A percentile compares a stretch with the other conserved stretches of the same genome.
These are phyloP conservation scores for Fonsecaea multimorphosa DNA, from an alignment of 2,329 filamentous ascomycete genomes.

Conservation along the genomic window DNA sequence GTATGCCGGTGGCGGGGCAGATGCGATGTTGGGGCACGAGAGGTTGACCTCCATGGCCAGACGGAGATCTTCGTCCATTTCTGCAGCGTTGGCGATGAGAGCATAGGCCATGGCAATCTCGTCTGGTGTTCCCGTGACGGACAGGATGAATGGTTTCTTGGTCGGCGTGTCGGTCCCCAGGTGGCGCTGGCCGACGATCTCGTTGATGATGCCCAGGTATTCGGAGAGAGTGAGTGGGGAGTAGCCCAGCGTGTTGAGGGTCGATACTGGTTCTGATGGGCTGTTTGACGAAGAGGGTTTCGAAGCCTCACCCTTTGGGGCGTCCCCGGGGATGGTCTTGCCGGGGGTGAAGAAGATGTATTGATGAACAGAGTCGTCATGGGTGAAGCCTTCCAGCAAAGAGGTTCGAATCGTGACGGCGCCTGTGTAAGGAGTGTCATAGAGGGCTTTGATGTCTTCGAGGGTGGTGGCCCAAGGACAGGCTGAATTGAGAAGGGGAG, in stretches of 20 bases:
- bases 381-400: constrained; percentile 66
- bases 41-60: constrained; percentile 79
- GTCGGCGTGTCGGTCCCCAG: constrained; percentile 48
- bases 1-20: constrained; percentile 74
- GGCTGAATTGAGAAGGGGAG: constrained; percentile 75
- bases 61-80: constrained; percentile 52
- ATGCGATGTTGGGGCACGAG: constrained; percentile 76
- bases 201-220: constrained; percentile 64
- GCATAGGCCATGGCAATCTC: constrained; percentile 65
- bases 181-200: constrained; percentile 49
- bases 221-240: constrained; percentile 65
- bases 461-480: constrained; percentile 75
- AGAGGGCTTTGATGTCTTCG: constrained; percentile 66
- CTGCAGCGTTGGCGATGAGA: constrained; percentile 51
- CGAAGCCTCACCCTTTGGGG: constrained; percentile 30
- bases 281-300: constrained; percentile 23
- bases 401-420: constrained; percentile 77
- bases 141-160: constrained; percentile 62
- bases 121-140: constrained; percentile 68
- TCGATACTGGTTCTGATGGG: constrained; percentile 28
- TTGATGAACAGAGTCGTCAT: constrained; percentile 66
- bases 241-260: constrained; percentile 75
- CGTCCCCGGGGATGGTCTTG: constrained; percentile 25
- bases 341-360: constrained; percentile 40
- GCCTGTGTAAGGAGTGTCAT: constrained; percentile 67